These are phyloP conservation scores for Astrothelium subdiscretum DNA, from an alignment of 495 filamentous ascomycete species.

Conservation along the genomic window DNA sequence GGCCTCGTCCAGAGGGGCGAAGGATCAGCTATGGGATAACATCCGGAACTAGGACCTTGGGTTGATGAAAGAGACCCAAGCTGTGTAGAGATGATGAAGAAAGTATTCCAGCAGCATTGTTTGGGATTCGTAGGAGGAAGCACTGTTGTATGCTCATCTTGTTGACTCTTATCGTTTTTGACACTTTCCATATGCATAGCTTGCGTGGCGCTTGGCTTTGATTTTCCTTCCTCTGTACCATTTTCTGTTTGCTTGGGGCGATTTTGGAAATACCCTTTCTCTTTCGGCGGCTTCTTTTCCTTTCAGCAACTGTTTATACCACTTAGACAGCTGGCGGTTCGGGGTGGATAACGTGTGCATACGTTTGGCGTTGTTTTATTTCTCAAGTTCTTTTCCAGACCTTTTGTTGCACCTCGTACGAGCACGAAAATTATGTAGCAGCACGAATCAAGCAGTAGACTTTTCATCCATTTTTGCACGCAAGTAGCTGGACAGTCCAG, in stretches of 20 bases:
- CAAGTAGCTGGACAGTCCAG: too few species aligned
- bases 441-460: not conserved
- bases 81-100: not conserved
- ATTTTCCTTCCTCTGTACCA: not conserved
- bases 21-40: conserved; percentile 40
- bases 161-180: not conserved
- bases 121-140: not conserved
- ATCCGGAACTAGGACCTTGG: conserved; percentile 35
- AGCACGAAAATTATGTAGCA: not conserved
- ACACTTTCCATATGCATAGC: not conserved
- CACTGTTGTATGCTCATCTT: not conserved
- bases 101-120: not conserved
- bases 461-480: too few species aligned
- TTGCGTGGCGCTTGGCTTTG: not conserved
- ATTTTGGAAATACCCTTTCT: not conserved
- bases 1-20: conserved; percentile 18
- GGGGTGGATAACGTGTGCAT: not conserved
- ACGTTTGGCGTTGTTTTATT: not conserved
- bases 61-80: not conserved
- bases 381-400: not conserved
- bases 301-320: not conserved
- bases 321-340: not conserved
- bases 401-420: not conserved
- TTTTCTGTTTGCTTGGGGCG: not conserved
- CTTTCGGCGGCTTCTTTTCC: not conserved